Evolutionary conservation across 352 stramenopile genomes (phyloP).

Genomic region (Phytophthora cryptogea): DNA sequence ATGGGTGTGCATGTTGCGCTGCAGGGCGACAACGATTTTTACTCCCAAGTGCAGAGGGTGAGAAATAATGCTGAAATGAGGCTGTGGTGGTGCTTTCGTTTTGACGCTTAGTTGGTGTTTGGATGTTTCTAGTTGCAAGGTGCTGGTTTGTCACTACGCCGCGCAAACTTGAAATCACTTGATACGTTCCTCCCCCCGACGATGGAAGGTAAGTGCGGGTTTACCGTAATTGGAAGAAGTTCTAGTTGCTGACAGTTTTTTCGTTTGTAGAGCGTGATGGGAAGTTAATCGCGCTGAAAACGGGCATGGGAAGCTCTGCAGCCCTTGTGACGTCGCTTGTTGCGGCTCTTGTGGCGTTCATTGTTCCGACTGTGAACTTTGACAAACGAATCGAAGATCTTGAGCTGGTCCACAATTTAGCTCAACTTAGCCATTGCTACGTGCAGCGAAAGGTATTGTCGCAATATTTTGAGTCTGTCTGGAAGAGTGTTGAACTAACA

Average conservation of each 20-base stretch:
- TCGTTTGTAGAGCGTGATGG: slow-evolving; percentile 39
- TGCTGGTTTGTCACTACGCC: slow-evolving; percentile 54
- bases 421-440: slow-evolving; percentile 95
- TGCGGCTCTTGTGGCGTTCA: slow-evolving; percentile 86
- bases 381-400: slow-evolving; percentile 25
- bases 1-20: slow-evolving; percentile 79
- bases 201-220: slow-evolving; percentile 41
- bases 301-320: slow-evolving; percentile 95
- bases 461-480: background rate
- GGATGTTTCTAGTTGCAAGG: slow-evolving; percentile 64
- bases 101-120: slow-evolving; percentile 2
- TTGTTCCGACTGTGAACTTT: slow-evolving; percentile 52
- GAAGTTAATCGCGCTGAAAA: slow-evolving; percentile 89
- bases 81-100: slow-evolving; percentile 10
- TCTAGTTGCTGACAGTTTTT: background rate
- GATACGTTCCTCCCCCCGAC: slow-evolving; percentile 83
- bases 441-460: slow-evolving; percentile 94
- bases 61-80: background rate
- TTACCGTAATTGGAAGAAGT: background rate
- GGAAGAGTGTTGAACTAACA: background rate
- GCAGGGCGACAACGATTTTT: slow-evolving; percentile 97
- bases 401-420: slow-evolving; percentile 93
- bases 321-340: slow-evolving; percentile 96
- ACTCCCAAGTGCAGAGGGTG: slow-evolving; percentile 89
- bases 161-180: slow-evolving; percentile 74